Evolutionary conservation across 768 basidiomycete species (phyloP), one percentile per base, ranked within the genome.

Genomic region (Lyophyllum shimeji): DNA sequence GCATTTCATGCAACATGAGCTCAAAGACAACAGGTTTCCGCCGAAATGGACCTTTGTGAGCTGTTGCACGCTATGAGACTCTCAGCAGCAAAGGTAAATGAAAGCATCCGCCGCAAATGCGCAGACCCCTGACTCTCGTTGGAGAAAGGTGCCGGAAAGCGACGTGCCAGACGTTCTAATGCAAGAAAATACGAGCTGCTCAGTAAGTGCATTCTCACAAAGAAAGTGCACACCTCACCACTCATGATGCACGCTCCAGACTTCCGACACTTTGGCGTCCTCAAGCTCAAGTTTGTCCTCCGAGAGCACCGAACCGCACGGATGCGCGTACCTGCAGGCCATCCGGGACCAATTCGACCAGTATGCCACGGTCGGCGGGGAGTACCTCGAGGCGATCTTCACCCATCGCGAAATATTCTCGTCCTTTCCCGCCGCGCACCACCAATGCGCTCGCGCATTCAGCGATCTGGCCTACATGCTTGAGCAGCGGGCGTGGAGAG

Each of bases 341-440:
- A 78, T 87, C 61, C 81, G 80, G 62, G 75, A 76, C 52, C 84
- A 84, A 55, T 67, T 87, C 69, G 80, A 78, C 62, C 74, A 69
- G 43, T 81, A 73, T 58, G 68, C 68, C 52, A 89, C 86, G 53
- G 87, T 86, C 46, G 78, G 81, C 72, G 89, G 88, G 63, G 87
- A 82, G 56, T 92, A 90, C 65, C 81, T 92, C 70, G 89, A 92
- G 65, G 77, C 81, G 50, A 85, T 92, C 63, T 88, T 90, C 71
- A 83, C 84, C 0, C 89, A 92, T 72, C 87, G 89, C 65, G 83
- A 86, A 66, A 81, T 87, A 34, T 76, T 86, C 58, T 74, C 71
- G 59, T 80, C 85, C 9, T 85, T 75, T 64, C 89, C 89, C 18
- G 72, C 75, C 52, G 84, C 75, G 11, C 89, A 91, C 73, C 69